A percentile compares a stretch with the other conserved stretches of the same genome.
Evolutionary conservation across 2,329 filamentous ascomycete species (phyloP).

Genomic region (Colletotrichum tropicale): DNA sequence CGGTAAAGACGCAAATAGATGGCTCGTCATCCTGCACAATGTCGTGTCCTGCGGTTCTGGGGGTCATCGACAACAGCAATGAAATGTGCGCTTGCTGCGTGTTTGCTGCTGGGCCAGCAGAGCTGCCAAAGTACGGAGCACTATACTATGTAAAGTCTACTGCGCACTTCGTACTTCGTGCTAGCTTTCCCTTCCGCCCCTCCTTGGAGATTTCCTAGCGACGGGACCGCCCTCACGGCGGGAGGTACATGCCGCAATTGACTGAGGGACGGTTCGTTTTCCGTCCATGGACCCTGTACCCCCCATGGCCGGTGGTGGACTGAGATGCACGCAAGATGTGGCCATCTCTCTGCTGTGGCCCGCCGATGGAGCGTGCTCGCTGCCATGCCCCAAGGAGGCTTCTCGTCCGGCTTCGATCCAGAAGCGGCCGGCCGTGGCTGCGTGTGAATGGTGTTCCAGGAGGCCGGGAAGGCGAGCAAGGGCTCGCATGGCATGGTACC

Average conservation of each 20-base stretch:
- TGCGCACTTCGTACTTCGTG: background rate
- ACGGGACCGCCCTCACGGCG: background rate
- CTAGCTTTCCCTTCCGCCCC: background rate
- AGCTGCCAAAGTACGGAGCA: background rate
- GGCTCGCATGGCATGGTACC: constrained; percentile 14
- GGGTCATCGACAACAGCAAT: background rate
- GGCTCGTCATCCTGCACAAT: background rate
- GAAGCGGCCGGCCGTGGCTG: constrained; percentile 7
- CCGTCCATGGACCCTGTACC: background rate
- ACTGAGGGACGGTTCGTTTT: background rate
- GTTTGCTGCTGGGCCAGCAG: background rate
- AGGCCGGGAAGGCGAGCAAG: constrained; percentile 1
- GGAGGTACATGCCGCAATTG: background rate
- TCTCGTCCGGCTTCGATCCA: constrained; percentile 9
- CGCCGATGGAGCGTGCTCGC: background rate
- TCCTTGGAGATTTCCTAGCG: background rate
- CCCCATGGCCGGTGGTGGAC: background rate
- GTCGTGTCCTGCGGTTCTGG: background rate
- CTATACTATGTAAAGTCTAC: background rate
- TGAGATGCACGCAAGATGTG: constrained; percentile 18
- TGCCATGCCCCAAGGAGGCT: constrained; percentile 10
- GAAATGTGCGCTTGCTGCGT: background rate
- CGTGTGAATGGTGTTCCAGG: constrained; percentile 16
- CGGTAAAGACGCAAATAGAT: background rate
- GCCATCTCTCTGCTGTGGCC: constrained; percentile 1